Evolutionary conservation across 768 basidiomycete species (phyloP).

Genomic region (Russula olivacea): DNA sequence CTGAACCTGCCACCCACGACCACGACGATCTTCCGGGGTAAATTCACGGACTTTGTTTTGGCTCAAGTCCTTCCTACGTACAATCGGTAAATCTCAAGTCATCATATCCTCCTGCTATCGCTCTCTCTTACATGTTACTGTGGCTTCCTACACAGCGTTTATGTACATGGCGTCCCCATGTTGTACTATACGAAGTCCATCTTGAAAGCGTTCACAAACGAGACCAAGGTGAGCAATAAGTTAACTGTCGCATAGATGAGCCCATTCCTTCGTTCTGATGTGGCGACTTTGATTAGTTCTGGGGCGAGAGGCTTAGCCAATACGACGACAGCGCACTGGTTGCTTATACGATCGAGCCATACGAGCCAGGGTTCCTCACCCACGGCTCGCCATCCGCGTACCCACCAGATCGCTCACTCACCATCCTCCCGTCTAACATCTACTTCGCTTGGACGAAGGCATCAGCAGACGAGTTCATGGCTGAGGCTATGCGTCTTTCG

Average conservation of each 20-base stretch:
- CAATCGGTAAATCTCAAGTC: conserved; percentile 11
- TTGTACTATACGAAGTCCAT: not conserved
- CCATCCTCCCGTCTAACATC: conserved; percentile 11
- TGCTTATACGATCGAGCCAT: conserved; percentile 33
- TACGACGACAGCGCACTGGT: conserved; percentile 37
- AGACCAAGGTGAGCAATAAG: not conserved
- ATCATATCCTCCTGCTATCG: not conserved
- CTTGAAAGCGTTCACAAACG: conserved; percentile 4
- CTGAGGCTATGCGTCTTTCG: not conserved
- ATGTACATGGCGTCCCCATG: conserved; percentile 1
- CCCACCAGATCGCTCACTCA: conserved; percentile 21
- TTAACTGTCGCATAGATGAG: too few species aligned
- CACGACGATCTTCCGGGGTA: conserved; percentile 34
- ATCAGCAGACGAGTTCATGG: conserved; percentile 32
- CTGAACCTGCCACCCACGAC: conserved; percentile 35
- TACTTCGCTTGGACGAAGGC: conserved; percentile 40
- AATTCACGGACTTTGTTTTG: conserved; percentile 34
- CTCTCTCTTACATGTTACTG: not conserved
- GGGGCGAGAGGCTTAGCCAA: conserved; percentile 35
- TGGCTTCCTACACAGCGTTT: conserved; percentile 15
- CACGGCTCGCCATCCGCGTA: conserved; percentile 21
- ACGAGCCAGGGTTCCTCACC: conserved; percentile 11
- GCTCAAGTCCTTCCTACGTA: conserved; percentile 29
- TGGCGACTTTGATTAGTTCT: conserved; percentile 37
- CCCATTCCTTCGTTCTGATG: not conserved